These are phyloP conservation scores for Mycena belliarum DNA, from an alignment of 768 basidiomycete genomes.

Conservation along the genomic window DNA sequence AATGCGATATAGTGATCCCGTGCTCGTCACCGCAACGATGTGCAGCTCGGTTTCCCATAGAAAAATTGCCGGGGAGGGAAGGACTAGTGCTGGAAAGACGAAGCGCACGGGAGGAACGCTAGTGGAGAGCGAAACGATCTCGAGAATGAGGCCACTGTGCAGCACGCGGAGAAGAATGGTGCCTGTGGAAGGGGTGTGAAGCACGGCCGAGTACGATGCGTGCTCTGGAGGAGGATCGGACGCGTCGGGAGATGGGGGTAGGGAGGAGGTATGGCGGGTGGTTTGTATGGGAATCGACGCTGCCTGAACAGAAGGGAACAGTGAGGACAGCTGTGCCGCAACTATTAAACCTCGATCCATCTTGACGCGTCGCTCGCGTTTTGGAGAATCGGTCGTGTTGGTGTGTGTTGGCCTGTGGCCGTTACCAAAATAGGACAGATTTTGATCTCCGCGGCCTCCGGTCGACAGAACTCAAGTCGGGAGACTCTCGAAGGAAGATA, in stretches of 20 bases:
- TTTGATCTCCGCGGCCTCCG: too few relatives aligned
- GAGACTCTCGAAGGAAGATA: too few relatives aligned
- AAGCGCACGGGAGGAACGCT: conserved; percentile 71
- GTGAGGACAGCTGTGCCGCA: conserved; percentile 63
- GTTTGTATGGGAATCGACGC: conserved; percentile 59
- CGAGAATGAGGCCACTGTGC: conserved; percentile 71
- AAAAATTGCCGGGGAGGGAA: conserved; percentile 67
- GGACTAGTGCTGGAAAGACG: conserved; percentile 69
- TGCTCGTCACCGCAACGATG: conserved; percentile 65
- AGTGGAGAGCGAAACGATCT: conserved; percentile 73
- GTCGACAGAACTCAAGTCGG: too few relatives aligned
- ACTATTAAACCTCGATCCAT: conserved; percentile 49
- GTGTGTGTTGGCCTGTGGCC: too few relatives aligned
- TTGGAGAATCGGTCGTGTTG: background rate
- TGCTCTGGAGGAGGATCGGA: conserved; percentile 65
- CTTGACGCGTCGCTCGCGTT: conserved; percentile 3
- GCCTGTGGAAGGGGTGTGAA: conserved; percentile 59
- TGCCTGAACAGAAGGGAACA: conserved; percentile 54
- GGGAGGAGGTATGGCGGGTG: conserved; percentile 51
- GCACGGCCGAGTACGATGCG: conserved; percentile 62
- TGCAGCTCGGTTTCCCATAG: conserved; percentile 61
- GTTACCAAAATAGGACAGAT: too few relatives aligned
- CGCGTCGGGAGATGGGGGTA: conserved; percentile 43
- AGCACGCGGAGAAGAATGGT: conserved; percentile 74
- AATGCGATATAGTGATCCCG: conserved; percentile 74